A percentile compares a stretch with the other conserved stretches of the same genome.
Conservation (phyloP, 192 early-diverging fungal species). For the Jimgerdemannia flammicorona region DNA sequence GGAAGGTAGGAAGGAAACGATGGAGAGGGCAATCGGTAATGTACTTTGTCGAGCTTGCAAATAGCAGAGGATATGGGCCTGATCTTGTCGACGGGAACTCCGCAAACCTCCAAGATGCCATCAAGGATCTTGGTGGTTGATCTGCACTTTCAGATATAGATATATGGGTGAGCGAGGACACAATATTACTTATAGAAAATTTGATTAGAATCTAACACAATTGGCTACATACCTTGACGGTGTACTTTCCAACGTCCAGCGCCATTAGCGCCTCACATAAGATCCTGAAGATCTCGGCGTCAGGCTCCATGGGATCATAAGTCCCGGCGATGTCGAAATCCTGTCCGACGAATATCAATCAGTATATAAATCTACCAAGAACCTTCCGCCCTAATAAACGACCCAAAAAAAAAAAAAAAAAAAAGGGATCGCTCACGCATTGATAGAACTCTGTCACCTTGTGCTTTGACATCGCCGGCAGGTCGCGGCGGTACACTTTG, state of each 20-base stretch:
- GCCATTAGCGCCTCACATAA: conserved; percentile 75
- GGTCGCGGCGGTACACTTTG: conserved; percentile 97
- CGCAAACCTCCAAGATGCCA: conserved; percentile 95
- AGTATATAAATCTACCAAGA: neutral
- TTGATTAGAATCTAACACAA: too few relatives aligned
- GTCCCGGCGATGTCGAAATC: conserved; percentile 97
- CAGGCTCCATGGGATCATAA: conserved; percentile 96
- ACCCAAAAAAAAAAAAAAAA: neutral
- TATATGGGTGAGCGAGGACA: too few relatives aligned
- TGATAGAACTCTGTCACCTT: conserved; percentile 99
- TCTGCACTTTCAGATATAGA: conserved; percentile 18
- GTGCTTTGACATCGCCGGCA: conserved; percentile 97
- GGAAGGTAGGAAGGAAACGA: neutral
- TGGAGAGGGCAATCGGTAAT: neutral
- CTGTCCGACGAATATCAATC: conserved; percentile 21
- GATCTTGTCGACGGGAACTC: conserved; percentile 86
- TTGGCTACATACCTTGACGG: conserved; percentile 63
- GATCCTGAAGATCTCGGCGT: conserved; percentile 84
- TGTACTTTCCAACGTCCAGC: conserved; percentile 86
- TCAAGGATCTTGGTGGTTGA: conserved; percentile 98
- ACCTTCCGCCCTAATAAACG: too few relatives aligned
- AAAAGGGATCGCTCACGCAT: too few relatives aligned
- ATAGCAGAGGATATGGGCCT: conserved; percentile 96
- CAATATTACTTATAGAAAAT: too few relatives aligned
- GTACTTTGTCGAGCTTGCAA: conserved; percentile 94